Conservation (phyloP, 176 grass and related monocot species). For the Rhynchospora breviuscula region DNA sequence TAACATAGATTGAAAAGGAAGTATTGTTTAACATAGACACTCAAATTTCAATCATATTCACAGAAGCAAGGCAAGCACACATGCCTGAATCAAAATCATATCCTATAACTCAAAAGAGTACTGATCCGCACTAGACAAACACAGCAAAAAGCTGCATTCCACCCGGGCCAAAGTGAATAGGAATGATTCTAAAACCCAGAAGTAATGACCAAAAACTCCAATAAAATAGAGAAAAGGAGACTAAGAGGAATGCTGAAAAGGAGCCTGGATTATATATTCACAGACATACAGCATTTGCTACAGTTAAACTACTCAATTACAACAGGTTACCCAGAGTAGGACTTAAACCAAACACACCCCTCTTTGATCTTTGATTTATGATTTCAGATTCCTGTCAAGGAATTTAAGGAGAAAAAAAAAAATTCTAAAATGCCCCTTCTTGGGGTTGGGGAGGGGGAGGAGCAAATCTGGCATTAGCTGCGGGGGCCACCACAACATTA, state of each 20-base stretch:
- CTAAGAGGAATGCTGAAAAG: background rate
- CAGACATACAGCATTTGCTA: conserved; percentile 5
- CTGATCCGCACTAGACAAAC: background rate
- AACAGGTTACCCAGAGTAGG: background rate
- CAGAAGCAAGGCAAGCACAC: background rate
- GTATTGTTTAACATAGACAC: background rate
- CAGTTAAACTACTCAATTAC: conserved; percentile 18
- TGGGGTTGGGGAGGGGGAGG: conserved; percentile 7
- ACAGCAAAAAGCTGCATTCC: background rate
- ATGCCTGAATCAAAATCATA: background rate
- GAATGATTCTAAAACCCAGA: background rate
- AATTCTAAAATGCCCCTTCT: background rate
- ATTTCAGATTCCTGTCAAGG: conserved; percentile 10
- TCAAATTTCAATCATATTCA: conserved; percentile 1
- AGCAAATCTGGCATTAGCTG: conserved; percentile 41
- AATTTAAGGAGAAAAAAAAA: background rate
- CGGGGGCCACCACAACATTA: conserved; percentile 40
- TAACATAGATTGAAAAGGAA: background rate
- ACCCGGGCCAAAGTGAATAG: background rate
- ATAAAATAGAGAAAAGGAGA: background rate
- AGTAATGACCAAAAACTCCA: background rate
- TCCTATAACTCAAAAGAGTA: background rate
- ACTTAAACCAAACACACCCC: background rate
- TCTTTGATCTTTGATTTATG: background rate
- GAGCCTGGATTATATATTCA: conserved; percentile 20